Evolutionary conservation across 192 early-diverging fungal species (phyloP).

Genomic region (Linnemannia schmuckeri): DNA sequence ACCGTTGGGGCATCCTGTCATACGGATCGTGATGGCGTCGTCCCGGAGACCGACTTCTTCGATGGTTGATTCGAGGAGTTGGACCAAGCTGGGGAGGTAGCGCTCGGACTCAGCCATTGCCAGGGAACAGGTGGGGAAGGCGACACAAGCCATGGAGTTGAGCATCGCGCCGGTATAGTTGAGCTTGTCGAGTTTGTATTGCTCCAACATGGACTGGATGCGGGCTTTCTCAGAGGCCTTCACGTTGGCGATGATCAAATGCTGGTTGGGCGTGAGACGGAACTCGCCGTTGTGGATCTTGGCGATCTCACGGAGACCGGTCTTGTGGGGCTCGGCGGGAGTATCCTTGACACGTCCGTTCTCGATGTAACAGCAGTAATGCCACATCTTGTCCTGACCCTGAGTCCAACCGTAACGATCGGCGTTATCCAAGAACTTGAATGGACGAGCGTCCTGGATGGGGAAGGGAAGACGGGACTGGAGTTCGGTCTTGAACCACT

Average conservation of each 20-base stretch:
- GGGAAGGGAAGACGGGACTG: slow-evolving; percentile 84
- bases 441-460: slow-evolving; percentile 76
- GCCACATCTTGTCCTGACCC: slow-evolving; percentile 74
- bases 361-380: slow-evolving; percentile 92
- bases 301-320: slow-evolving; percentile 85
- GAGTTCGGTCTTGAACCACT: slow-evolving; percentile 91
- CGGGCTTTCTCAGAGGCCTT: slow-evolving; percentile 75
- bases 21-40: slow-evolving; percentile 94
- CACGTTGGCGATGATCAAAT: slow-evolving; percentile 87
- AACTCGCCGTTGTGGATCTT: slow-evolving; percentile 81
- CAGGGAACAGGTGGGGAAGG: slow-evolving; percentile 93
- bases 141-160: slow-evolving; percentile 96
- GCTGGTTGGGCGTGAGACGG: slow-evolving; percentile 94
- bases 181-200: slow-evolving; percentile 88
- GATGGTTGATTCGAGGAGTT: slow-evolving; percentile 82
- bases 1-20: slow-evolving; percentile 99
- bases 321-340: slow-evolving; percentile 78
- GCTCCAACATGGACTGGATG: slow-evolving; percentile 78
- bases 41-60: slow-evolving; percentile 85
- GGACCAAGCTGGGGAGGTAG: slow-evolving; percentile 89
- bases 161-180: slow-evolving; percentile 83
- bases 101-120: slow-evolving; percentile 99
- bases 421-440: slow-evolving; percentile 87
- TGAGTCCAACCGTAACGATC: slow-evolving; percentile 96
- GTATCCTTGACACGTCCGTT: slow-evolving; percentile 93